These are phyloP conservation scores for Plasmodium gallinaceum DNA, from an alignment of 169 alveolate species.

Conservation along the genomic window DNA sequence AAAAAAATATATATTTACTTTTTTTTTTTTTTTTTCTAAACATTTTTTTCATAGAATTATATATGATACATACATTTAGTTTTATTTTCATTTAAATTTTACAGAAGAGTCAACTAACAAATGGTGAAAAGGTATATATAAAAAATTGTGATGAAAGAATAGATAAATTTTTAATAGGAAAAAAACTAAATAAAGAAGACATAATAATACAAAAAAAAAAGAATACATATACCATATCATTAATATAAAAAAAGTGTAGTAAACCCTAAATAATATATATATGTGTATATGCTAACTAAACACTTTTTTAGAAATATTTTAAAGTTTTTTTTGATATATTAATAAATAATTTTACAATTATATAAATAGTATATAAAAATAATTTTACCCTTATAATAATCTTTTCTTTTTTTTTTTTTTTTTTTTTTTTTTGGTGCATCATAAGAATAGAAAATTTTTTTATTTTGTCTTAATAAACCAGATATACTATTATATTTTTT, in stretches of 20 bases:
- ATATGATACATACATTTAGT: background rate
- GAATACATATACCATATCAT: conserved; percentile 43
- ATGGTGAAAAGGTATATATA: conserved; percentile 33
- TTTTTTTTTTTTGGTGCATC: background rate
- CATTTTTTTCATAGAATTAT: background rate
- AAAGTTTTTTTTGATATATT: background rate
- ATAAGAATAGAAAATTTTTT: background rate
- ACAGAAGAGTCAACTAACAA: conserved; percentile 25
- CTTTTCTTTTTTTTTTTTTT: conserved; percentile 7
- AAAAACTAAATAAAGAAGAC: conserved; percentile 45
- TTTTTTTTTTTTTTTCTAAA: background rate
- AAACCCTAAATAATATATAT: background rate
- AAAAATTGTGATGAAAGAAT: conserved; percentile 56
- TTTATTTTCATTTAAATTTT: background rate
- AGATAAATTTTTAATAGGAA: conserved; percentile 45
- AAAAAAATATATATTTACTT: background rate
- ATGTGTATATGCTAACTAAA: background rate
- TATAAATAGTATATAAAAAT: background rate
- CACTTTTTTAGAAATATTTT: background rate
- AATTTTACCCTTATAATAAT: background rate
- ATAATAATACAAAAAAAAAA: conserved; percentile 18
- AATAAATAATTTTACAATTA: background rate
- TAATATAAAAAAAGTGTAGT: conserved; percentile 8
- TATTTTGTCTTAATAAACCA: no score
- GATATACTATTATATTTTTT: background rate